Evolutionary conservation across 805 yeast species (phyloP).

Genomic region (Sugiyamaella smithiae): DNA sequence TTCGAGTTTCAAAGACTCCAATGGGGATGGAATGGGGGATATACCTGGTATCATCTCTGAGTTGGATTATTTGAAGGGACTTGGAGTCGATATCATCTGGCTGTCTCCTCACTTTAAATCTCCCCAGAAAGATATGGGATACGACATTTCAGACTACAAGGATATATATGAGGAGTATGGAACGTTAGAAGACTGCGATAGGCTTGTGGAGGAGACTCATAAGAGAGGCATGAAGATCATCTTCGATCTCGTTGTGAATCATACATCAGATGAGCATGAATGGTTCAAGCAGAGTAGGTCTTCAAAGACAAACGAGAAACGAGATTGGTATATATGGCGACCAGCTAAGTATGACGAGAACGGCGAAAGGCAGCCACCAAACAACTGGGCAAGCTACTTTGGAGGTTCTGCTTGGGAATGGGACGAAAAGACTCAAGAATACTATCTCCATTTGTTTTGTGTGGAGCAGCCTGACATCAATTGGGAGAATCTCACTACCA

Average conservation of each 20-base stretch:
- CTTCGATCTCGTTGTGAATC: constrained; percentile 58
- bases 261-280: constrained; percentile 52
- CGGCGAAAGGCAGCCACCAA: constrained; percentile 54
- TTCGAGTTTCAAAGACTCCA: constrained; percentile 57
- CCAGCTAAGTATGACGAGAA: constrained; percentile 44
- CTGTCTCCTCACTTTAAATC: constrained; percentile 56
- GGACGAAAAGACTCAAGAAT: constrained; percentile 54
- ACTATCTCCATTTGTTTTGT: constrained; percentile 54
- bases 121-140: constrained; percentile 63
- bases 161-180: constrained; percentile 52
- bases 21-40: constrained; percentile 60
- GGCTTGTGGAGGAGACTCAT: constrained; percentile 47
- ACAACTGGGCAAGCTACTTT: constrained; percentile 55
- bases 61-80: constrained; percentile 48
- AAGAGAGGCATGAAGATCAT: constrained; percentile 50
- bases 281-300: constrained; percentile 59
- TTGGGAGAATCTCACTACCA: constrained; percentile 50
- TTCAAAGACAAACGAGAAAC: constrained; percentile 49
- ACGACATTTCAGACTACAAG: constrained; percentile 56
- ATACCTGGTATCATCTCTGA: constrained; percentile 51
- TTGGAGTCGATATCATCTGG: constrained; percentile 56
- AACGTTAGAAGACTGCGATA: constrained; percentile 50
- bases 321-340: constrained; percentile 63
- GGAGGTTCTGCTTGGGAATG: constrained; percentile 59
- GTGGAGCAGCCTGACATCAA: constrained; percentile 58